These are phyloP conservation scores for Petrea volubilis DNA, from an alignment of 257 asterid genomes.

Conservation along the genomic window DNA sequence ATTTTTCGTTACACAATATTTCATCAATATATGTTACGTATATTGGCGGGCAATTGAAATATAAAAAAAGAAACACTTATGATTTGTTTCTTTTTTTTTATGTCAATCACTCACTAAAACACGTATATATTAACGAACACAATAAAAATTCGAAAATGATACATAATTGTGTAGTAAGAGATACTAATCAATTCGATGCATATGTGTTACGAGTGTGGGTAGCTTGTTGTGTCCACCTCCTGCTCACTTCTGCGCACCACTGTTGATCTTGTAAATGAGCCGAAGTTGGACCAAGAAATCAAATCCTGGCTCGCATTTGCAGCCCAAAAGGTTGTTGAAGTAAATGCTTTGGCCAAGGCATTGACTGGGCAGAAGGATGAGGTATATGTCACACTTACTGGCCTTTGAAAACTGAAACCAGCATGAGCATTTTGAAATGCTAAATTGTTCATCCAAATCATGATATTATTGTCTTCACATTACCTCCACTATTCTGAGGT, in stretches of 20 bases:
- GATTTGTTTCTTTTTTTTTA: too few species aligned
- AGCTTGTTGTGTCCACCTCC: slow-evolving; percentile 94
- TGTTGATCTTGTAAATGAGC: slow-evolving; percentile 83
- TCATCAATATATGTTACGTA: too few species aligned
- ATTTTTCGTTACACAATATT: too few species aligned
- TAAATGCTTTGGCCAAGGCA: slow-evolving; percentile 93
- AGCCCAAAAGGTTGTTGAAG: slow-evolving; percentile 93
- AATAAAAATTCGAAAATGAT: too few species aligned
- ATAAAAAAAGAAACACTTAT: too few species aligned
- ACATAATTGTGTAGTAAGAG: too few species aligned
- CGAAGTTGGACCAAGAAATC: slow-evolving; percentile 86
- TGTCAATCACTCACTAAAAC: too few species aligned
- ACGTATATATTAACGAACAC: too few species aligned
- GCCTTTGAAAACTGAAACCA: neutral
- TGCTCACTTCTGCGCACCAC: slow-evolving; percentile 93
- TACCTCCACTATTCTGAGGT: neutral
- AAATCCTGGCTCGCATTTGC: slow-evolving; percentile 99
- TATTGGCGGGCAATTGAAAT: too few species aligned
- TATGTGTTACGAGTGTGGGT: too few species aligned
- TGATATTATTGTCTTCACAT: neutral
- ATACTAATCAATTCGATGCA: too few species aligned
- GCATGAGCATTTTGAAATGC: too few species aligned
- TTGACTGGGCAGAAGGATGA: slow-evolving; percentile 76
- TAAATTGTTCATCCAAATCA: neutral
- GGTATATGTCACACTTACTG: slow-evolving; percentile 44